Base-by-base conservation (phyloP, 768 basidiomycete genomes). In the Pseudohyphozyma bogoriensis region DNA sequence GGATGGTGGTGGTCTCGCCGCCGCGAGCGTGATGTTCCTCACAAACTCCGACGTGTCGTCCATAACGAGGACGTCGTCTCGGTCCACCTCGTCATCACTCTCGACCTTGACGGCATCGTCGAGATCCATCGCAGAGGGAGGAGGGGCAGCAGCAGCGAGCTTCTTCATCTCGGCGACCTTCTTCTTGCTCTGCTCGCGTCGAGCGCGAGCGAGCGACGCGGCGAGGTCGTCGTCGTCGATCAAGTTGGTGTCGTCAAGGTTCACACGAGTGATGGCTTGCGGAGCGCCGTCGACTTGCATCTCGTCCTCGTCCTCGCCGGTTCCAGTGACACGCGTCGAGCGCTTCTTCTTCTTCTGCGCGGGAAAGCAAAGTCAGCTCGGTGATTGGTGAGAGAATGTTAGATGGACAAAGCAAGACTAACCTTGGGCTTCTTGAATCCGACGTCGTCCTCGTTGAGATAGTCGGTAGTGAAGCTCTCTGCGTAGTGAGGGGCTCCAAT, bases 141-240 rank as follows among this genome's bases (percentile, higher is more conserved):
- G 7, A 16, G 22, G 20, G 15, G 56, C 40, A 3, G 33, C 32
- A 11, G 32, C 68, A 57, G 69, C 56, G 3, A 2, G 87, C 89
- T 28, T 51, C 57, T 66, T 63, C 50, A 70, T 46, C 36, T 55
- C 56, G 69, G 86, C 89, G 71, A 87, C 85, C 26, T 79, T 71
- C 72, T 86, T 89, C 70, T 81, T 82, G 6, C 89, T 77, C 68
- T 87, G 88, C 51, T 85, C 85, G 69, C 86, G 82, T 59, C 95
- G 80, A 60, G 88, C 83, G 13, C 88, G 82, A 37, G 93, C 85
- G 60, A 97, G 78, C 31, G 87, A 89, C 44, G 87, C 87, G 78
- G 96, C 92, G 45, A 99, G 81, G 70, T 99, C 95, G 74, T 99
- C 95, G 73, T 99, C 95, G 75, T 97, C 95, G 65, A 97, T 85